These are phyloP conservation scores for Phytophthora nicotianae DNA, from an alignment of 352 stramenopile species.

Conservation along the genomic window DNA sequence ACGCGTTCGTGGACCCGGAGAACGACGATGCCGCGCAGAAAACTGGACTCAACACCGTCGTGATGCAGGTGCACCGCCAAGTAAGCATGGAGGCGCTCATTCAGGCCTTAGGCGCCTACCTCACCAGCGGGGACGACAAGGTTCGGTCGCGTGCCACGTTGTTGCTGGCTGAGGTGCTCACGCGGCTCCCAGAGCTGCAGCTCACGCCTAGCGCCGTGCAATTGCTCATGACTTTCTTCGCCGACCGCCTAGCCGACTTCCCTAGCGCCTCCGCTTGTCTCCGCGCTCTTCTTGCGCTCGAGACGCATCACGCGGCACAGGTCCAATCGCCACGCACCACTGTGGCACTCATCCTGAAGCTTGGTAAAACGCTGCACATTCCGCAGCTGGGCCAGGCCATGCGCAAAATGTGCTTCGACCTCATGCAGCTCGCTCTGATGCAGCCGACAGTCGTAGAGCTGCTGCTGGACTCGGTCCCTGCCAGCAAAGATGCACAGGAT, in stretches of 20 bases:
- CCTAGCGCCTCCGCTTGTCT: constrained; percentile 82
- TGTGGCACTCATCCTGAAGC: constrained; percentile 67
- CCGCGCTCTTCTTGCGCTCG: constrained; percentile 74
- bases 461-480: constrained; percentile 41
- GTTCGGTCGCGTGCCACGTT: constrained; percentile 79
- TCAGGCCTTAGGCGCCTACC: constrained; percentile 67
- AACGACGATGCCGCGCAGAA: constrained; percentile 85
- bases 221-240: constrained; percentile 86
- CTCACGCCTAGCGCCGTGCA: constrained; percentile 72
- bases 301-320: constrained; percentile 69
- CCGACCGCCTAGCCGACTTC: constrained; percentile 83
- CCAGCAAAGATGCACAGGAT: constrained; percentile 24
- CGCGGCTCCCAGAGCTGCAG: constrained; percentile 85
- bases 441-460: constrained; percentile 60
- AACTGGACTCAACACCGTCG: constrained; percentile 86
- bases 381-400: constrained; percentile 85
- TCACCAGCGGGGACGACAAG: constrained; percentile 84
- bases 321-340: constrained; percentile 54
- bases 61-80: constrained; percentile 87
- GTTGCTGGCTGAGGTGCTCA: constrained; percentile 88
- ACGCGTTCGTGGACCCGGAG: constrained; percentile 86
- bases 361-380: constrained; percentile 71
- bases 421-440: constrained; percentile 76
- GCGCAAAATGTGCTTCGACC: constrained; percentile 85
- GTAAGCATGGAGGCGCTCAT: constrained; percentile 83